Percentiles rank a stretch among this genome's conserved stretches.
These are phyloP conservation scores for Fusarium hostae DNA, from an alignment of 2,329 filamentous ascomycete species.

Conservation along the genomic window DNA sequence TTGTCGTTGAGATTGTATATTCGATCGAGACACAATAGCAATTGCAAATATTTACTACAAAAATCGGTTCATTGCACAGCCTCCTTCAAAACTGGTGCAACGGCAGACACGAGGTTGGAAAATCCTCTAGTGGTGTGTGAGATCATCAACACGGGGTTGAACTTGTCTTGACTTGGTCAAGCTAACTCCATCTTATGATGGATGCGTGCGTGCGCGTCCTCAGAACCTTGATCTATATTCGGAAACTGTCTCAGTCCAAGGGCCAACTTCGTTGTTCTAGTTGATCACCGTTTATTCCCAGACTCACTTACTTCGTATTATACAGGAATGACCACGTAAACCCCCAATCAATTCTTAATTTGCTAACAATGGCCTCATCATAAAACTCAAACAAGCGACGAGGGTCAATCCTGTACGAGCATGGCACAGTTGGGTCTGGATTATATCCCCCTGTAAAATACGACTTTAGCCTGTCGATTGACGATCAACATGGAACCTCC, in stretches of 20 bases:
- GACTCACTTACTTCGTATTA: not conserved
- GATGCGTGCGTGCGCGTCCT: constrained; percentile 35
- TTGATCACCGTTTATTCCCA: constrained; percentile 1
- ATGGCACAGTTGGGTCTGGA: constrained; percentile 23
- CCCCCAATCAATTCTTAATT: constrained; percentile 1
- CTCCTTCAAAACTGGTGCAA: constrained; percentile 19
- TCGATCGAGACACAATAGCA: not conserved
- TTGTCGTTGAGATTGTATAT: not conserved
- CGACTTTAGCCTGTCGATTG: constrained; percentile 27
- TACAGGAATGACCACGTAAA: not conserved
- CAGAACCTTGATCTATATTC: constrained; percentile 29
- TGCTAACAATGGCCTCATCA: constrained; percentile 18
- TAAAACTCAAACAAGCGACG: constrained; percentile 18
- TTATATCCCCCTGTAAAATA: not conserved
- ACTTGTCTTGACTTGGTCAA: not conserved
- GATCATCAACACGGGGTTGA: constrained; percentile 28
- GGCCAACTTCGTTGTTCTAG: not conserved
- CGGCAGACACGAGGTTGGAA: constrained; percentile 35
- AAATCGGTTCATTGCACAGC: constrained; percentile 19
- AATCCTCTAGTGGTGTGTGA: constrained; percentile 30
- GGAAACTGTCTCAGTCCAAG: constrained; percentile 12
- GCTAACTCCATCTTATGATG: constrained; percentile 9
- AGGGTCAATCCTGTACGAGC: constrained; percentile 1
- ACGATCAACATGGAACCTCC: constrained; percentile 22
- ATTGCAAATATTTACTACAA: not conserved